phyloP scores from a whole-genome alignment of 2,329 filamentous ascomycete species.

The Colletotrichum musicola region DNA sequence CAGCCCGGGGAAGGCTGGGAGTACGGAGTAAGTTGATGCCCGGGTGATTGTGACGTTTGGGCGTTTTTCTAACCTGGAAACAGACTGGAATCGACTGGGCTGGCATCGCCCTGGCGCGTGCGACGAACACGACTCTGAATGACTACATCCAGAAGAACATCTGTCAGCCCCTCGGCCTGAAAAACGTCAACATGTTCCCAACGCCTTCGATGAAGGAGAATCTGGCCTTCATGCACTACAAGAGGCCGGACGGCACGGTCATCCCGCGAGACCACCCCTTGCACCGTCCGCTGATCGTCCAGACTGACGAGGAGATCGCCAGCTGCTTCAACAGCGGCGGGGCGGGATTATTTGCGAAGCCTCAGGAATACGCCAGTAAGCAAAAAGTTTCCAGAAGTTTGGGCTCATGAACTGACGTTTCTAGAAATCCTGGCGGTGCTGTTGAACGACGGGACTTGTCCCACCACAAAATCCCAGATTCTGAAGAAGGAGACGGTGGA shows the following conservation, averaged over 20 bases:
- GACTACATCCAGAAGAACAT: constrained; percentile 63
- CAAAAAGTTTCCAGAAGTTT: rapidly evolving
- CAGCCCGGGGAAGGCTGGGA: constrained; percentile 74
- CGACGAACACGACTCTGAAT: constrained; percentile 57
- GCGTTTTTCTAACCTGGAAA: constrained; percentile 50
- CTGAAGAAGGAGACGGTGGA: constrained; percentile 70
- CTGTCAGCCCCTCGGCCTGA: constrained; percentile 60
- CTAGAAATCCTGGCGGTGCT: constrained; percentile 71
- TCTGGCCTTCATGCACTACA: constrained; percentile 69
- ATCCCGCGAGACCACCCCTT: constrained; percentile 62
- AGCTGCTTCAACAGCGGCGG: constrained; percentile 69
- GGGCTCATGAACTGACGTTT: constrained; percentile 1
- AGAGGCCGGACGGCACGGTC: constrained; percentile 58
- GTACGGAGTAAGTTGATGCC: constrained; percentile 62
- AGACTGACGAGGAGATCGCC: constrained; percentile 47
- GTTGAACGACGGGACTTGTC: constrained; percentile 73
- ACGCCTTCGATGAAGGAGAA: constrained; percentile 64
- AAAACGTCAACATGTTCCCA: constrained; percentile 69
- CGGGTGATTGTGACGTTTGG: neutral
- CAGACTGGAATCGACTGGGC: constrained; percentile 63
- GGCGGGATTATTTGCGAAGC: constrained; percentile 70
- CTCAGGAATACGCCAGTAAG: constrained; percentile 71
- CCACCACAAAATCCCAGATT: constrained; percentile 66
- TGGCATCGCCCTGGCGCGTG: constrained; percentile 61
- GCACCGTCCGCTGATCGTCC: constrained; percentile 58